Evolutionary conservation across 2,329 filamentous ascomycete species (phyloP).

Genomic region (Penicillium sp.): DNA sequence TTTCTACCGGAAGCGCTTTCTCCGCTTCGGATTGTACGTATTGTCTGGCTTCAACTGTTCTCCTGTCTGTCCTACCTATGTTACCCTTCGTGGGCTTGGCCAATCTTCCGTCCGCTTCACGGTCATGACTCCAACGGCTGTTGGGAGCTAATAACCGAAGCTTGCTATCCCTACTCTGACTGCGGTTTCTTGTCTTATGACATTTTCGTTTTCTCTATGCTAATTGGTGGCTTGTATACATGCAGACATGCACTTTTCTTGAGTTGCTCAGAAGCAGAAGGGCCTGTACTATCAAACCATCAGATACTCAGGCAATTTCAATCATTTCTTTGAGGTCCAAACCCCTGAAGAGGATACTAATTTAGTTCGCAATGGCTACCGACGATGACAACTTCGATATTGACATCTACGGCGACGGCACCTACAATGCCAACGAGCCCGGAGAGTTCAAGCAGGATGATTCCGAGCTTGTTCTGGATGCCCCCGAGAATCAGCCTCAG

Average conservation of each 20-base stretch:
- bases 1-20: conserved; percentile 12
- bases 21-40: conserved; percentile 42
- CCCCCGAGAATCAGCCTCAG: conserved; percentile 26
- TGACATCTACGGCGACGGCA: conserved; percentile 66
- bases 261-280: conserved; percentile 29
- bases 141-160: not conserved
- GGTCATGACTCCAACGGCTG: conserved; percentile 1
- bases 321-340: conserved; percentile 26
- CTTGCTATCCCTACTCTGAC: not conserved
- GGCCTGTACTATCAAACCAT: conserved; percentile 36
- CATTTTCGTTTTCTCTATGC: conserved; percentile 28
- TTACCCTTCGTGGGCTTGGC: conserved; percentile 11
- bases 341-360: conserved; percentile 19
- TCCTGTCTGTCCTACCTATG: conserved; percentile 6
- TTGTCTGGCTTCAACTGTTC: conserved; percentile 21
- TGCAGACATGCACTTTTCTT: conserved; percentile 46
- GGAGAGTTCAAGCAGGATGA: conserved; percentile 45
- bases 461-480: conserved; percentile 38
- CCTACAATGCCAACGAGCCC: conserved; percentile 45
- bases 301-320: conserved; percentile 35
- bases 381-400: conserved; percentile 70
- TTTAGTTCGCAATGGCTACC: conserved; percentile 44
- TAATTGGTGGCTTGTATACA: conserved; percentile 35
- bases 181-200: not conserved
- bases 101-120: conserved; percentile 4